These are phyloP conservation scores for Terfezia boudieri DNA, from an alignment of 495 filamentous ascomycete genomes.

Conservation along the genomic window DNA sequence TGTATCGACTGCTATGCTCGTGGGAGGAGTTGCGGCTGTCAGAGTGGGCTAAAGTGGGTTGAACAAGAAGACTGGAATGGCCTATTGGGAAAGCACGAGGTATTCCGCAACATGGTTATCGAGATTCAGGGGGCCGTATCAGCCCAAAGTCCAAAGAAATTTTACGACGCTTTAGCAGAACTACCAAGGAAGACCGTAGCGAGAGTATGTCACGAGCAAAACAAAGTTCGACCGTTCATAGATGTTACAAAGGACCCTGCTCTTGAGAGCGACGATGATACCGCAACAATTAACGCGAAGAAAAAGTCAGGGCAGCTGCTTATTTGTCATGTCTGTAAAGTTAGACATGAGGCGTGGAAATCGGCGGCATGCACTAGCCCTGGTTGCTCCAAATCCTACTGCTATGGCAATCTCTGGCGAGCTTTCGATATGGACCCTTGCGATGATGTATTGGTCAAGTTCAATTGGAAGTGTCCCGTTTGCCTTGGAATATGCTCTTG, in stretches of 20 bases:
- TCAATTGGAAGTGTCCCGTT: slow-evolving; percentile 67
- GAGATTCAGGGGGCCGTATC: slow-evolving; percentile 37
- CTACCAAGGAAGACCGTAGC: slow-evolving; percentile 54
- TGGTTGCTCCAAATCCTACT: slow-evolving; percentile 50
- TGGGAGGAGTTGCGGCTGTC: slow-evolving; percentile 73
- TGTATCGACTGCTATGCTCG: slow-evolving; percentile 95
- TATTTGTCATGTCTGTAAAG: slow-evolving; percentile 60
- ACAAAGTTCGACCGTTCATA: slow-evolving; percentile 44
- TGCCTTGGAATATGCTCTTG: slow-evolving; percentile 72
- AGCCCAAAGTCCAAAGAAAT: slow-evolving; percentile 32
- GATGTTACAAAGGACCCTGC: slow-evolving; percentile 30
- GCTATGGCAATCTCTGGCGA: slow-evolving; percentile 71
- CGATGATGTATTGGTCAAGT: slow-evolving; percentile 35
- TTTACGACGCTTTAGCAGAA: slow-evolving; percentile 39
- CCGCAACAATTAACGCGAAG: slow-evolving; percentile 28
- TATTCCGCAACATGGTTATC: slow-evolving; percentile 57
- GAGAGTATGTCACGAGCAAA: slow-evolving; percentile 72
- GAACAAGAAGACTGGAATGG: slow-evolving; percentile 77
- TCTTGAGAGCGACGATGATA: slow-evolving; percentile 24
- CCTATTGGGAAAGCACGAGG: slow-evolving; percentile 53
- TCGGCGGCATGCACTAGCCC: slow-evolving; percentile 41
- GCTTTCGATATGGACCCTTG: slow-evolving; percentile 67
- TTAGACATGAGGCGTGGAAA: slow-evolving; percentile 57
- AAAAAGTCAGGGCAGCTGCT: slow-evolving; percentile 17
- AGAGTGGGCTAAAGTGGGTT: slow-evolving; percentile 68